A percentile compares a stretch with the other conserved stretches of the same genome.
Evolutionary conservation across 2,329 filamentous ascomycete genomes (phyloP).

Genomic region (Botrytis sinoallii): DNA sequence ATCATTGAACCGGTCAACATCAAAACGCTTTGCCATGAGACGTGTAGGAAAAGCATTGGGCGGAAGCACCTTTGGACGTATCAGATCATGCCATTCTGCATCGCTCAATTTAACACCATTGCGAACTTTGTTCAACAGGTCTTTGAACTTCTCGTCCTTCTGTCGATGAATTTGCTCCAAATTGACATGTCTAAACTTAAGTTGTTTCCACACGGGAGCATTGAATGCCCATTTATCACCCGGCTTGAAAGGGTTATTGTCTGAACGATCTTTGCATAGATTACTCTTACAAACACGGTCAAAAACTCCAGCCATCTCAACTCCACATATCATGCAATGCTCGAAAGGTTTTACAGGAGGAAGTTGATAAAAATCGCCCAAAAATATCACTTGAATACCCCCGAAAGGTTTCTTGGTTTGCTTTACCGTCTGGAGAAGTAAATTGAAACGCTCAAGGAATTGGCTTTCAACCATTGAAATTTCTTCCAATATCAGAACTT

Average conservation of each 20-base stretch:
- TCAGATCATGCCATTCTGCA: constrained; percentile 30
- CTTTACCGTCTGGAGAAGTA: constrained; percentile 25
- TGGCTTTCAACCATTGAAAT: constrained; percentile 36
- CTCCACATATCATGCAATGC: constrained; percentile 30
- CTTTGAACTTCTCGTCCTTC: constrained; percentile 30
- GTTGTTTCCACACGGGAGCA: constrained; percentile 29
- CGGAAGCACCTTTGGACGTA: constrained; percentile 23
- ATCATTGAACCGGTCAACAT: constrained; percentile 27
- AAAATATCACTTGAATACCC: constrained; percentile 34
- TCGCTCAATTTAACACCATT: constrained; percentile 22
- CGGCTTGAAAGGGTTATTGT: constrained; percentile 8
- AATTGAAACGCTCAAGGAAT: constrained; percentile 31
- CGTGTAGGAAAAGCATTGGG: constrained; percentile 24
- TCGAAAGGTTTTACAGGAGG: constrained; percentile 35
- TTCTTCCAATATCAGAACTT: constrained; percentile 33
- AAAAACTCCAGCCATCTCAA: constrained; percentile 18
- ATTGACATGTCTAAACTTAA: constrained; percentile 28
- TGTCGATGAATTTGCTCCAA: constrained; percentile 35
- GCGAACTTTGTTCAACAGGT: constrained; percentile 33
- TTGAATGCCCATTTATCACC: constrained; percentile 35
- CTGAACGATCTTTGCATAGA: constrained; percentile 11
- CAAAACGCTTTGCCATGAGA: constrained; percentile 27
- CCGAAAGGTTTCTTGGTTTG: constrained; percentile 27
- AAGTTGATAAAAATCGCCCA: constrained; percentile 35
- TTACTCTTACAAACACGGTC: constrained; percentile 18